Base-by-base conservation (phyloP, 345 rosid species). In the Arabidopsis thaliana region DNA sequence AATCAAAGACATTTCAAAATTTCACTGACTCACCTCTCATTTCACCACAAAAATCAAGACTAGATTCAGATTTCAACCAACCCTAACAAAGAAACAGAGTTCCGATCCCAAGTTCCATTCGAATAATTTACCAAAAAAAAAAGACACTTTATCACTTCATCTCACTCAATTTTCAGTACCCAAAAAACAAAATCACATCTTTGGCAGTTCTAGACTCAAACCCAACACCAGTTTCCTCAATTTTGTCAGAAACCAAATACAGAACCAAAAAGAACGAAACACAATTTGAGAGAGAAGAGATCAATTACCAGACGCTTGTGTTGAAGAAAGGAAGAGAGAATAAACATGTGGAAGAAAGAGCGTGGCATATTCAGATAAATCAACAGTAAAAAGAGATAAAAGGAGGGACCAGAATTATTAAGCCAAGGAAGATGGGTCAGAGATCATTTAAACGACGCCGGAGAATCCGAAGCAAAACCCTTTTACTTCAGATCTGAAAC, bases 321-420 rank as follows among this genome's bases (percentile, higher is more conserved):
- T 24, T 79, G 82, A 68, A 86, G 32, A 71, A 85, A 71, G 55
- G 83, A 79, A 64, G 84, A 66, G 80, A 86, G 83, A 56, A 90
- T 75, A 62, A 81, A 83, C 81, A 79, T 90, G 84, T 83, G 84
- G 69, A 88, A 88, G 81, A 61, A 83, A 78, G 85, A 84, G 73
- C 75, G 84, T 22, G 87, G 84, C 93, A 87, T 57, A 65, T 58
- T 75, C 71, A 73, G 69, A 68, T 11, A 75, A 75, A 68, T 41
- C 72, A 51, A 67, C 58, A 74, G 72, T 65, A 14, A 50, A 63
- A 65, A 52, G 42, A 45, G 74, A 60, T 53, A 40, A 48, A 62
- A 10, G 49, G 66, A 74, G 66, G 59, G 78, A 59, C 37, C 61
- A 57, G 66, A 46, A 0, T 12, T 11, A 60, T 20, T 11, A 60